These are phyloP conservation scores for Orbilia ellipsospora DNA, from an alignment of 2,329 filamentous ascomycete species.

Conservation along the genomic window DNA sequence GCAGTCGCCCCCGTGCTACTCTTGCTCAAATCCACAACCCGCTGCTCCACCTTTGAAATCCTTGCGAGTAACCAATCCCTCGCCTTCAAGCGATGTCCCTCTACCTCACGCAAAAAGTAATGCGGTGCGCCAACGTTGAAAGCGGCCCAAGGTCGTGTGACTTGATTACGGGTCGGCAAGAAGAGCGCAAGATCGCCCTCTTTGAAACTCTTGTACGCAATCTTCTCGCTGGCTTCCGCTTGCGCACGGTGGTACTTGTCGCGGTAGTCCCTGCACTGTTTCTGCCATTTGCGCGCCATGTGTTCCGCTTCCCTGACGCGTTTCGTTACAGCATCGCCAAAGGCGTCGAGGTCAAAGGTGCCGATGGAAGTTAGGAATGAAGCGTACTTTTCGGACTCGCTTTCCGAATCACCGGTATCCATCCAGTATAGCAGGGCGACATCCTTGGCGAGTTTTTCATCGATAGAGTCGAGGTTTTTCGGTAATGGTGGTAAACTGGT, in stretches of 20 bases:
- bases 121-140: conserved; percentile 98
- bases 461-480: conserved; percentile 48
- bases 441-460: conserved; percentile 64
- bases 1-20: conserved; percentile 63
- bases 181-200: conserved; percentile 95
- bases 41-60: conserved; percentile 89
- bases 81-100: conserved; percentile 82
- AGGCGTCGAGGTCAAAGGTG: conserved; percentile 83
- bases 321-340: conserved; percentile 85
- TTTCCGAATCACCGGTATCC: conserved; percentile 72
- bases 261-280: conserved; percentile 84
- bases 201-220: conserved; percentile 94
- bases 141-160: conserved; percentile 93
- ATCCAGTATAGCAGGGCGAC: conserved; percentile 85
- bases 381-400: conserved; percentile 78
- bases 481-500: conserved; percentile 58
- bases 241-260: conserved; percentile 85
- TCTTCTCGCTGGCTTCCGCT: conserved; percentile 91
- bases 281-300: conserved; percentile 90
- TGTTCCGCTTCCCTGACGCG: conserved; percentile 94
- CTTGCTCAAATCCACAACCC: conserved; percentile 90
- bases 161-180: conserved; percentile 91
- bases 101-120: conserved; percentile 94
- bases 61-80: conserved; percentile 97
- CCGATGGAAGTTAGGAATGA: conserved; percentile 79